Evolutionary conservation across 2,329 filamentous ascomycete genomes (phyloP).

Genomic region (Parastagonospora nodorum): DNA sequence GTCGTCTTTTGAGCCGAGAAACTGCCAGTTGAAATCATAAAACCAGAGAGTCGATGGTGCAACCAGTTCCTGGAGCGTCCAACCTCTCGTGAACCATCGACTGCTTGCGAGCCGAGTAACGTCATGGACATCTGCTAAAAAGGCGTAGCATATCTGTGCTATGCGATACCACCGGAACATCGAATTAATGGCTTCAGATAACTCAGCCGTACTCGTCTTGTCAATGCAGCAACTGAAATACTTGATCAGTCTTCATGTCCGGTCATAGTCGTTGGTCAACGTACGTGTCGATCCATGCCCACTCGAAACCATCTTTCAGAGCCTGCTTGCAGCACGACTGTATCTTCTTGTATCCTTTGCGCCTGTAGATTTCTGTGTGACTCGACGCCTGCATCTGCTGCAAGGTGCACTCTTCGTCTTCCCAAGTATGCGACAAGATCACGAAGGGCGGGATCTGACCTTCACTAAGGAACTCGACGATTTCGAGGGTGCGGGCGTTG

Average conservation of each 20-base stretch:
- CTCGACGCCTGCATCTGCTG: slow-evolving; percentile 11
- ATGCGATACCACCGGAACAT: slow-evolving; percentile 17
- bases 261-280: neutral
- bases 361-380: neutral
- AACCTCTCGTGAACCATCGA: slow-evolving; percentile 18
- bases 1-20: slow-evolving; percentile 5
- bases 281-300: slow-evolving; percentile 14
- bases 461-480: neutral
- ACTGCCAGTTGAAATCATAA: slow-evolving; percentile 1
- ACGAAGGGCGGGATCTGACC: slow-evolving; percentile 8
- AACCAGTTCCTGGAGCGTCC: slow-evolving; percentile 16
- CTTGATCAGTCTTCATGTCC: neutral
- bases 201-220: slow-evolving; percentile 5
- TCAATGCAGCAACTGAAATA: slow-evolving; percentile 11
- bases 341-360: slow-evolving; percentile 6
- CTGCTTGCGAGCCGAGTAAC: slow-evolving; percentile 1
- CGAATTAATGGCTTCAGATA: slow-evolving; percentile 9
- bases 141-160: slow-evolving; percentile 14
- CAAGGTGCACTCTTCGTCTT: neutral
- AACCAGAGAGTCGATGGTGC: slow-evolving; percentile 9
- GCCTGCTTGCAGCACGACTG: slow-evolving; percentile 1
- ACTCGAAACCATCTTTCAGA: slow-evolving; percentile 9
- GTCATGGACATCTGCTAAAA: slow-evolving; percentile 7
- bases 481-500: neutral
- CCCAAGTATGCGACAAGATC: slow-evolving; percentile 21